phyloP scores from a whole-genome alignment of 2,329 filamentous ascomycete species.

The Dothistroma septosporum region DNA sequence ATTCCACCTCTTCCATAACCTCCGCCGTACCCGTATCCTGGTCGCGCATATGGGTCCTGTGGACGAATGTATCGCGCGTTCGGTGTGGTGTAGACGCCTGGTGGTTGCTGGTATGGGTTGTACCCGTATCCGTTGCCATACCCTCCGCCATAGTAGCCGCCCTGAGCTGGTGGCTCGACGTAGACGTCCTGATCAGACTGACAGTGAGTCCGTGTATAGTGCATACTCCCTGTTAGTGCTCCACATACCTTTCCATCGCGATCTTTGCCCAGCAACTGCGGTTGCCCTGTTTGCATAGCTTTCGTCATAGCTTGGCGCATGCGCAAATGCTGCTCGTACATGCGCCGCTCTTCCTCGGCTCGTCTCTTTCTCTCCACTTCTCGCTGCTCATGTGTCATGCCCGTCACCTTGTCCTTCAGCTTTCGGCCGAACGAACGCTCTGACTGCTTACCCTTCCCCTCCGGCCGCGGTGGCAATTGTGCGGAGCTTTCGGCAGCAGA shows the following conservation, averaged over 20 bases:
- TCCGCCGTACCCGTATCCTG: constrained; percentile 33
- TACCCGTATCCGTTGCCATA: constrained; percentile 27
- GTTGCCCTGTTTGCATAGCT: constrained; percentile 53
- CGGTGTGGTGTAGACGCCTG: constrained; percentile 43
- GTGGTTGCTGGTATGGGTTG: constrained; percentile 43
- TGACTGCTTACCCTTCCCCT: constrained; percentile 31
- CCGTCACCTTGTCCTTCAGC: constrained; percentile 58
- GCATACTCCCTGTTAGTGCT: not conserved
- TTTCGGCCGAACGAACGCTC: constrained; percentile 48
- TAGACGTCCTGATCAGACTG: constrained; percentile 45
- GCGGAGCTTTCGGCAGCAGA: constrained; percentile 12
- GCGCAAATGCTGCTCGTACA: constrained; percentile 51
- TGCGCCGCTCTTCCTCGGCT: constrained; percentile 48
- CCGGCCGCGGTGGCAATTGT: constrained; percentile 23
- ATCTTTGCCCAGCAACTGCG: constrained; percentile 55
- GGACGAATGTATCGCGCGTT: constrained; percentile 51
- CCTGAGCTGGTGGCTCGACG: constrained; percentile 50
- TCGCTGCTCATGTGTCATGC: constrained; percentile 54
- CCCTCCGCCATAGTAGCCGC: constrained; percentile 27
- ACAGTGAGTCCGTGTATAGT: not conserved
- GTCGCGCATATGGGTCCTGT: constrained; percentile 44
- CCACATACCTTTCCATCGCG: constrained; percentile 39
- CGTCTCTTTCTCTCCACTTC: constrained; percentile 44
- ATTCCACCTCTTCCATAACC: constrained; percentile 30
- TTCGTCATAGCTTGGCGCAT: constrained; percentile 50